Evolutionary conservation across 441 rosid genomes (phyloP).

Genomic region (Pelargonium fulgidum): DNA sequence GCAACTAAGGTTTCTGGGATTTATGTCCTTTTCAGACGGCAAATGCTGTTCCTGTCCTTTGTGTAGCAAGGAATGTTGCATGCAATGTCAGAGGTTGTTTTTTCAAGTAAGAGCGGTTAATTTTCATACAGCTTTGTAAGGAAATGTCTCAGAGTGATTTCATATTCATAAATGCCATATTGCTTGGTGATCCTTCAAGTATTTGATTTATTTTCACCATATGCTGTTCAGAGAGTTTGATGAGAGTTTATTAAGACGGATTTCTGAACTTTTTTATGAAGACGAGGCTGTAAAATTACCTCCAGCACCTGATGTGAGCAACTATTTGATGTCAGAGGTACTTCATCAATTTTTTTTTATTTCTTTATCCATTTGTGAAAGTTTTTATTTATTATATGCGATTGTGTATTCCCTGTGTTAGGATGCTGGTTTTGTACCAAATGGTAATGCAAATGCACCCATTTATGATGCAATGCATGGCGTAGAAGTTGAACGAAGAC

Average conservation of each 20-base stretch:
- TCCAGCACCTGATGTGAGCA: slow-evolving; percentile 86
- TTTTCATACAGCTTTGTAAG: neutral
- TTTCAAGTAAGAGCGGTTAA: slow-evolving; percentile 64
- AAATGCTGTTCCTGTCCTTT: slow-evolving; percentile 74
- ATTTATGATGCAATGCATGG: slow-evolving; percentile 73
- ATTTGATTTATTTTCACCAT: neutral
- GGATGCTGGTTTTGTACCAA: slow-evolving; percentile 76
- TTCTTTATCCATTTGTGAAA: slow-evolving; percentile 7
- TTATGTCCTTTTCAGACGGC: slow-evolving; percentile 47
- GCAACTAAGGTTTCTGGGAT: slow-evolving; percentile 2
- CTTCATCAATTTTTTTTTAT: slow-evolving; percentile 16
- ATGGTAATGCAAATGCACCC: slow-evolving; percentile 50
- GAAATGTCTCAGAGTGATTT: neutral
- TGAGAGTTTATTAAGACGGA: slow-evolving; percentile 67
- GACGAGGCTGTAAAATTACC: slow-evolving; percentile 75
- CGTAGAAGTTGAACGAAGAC: slow-evolving; percentile 66
- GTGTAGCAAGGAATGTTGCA: slow-evolving; percentile 98
- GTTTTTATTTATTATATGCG: slow-evolving; percentile 15
- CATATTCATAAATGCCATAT: neutral
- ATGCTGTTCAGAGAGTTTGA: slow-evolving; percentile 73
- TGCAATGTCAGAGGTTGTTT: slow-evolving; percentile 94
- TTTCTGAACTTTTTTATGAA: slow-evolving; percentile 75
- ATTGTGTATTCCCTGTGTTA: slow-evolving; percentile 28
- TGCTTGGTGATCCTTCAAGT: neutral
- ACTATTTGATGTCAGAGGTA: slow-evolving; percentile 89